phyloP scores from a whole-genome alignment of 140 eudicot genomes.

The Bidens hawaiensis region DNA sequence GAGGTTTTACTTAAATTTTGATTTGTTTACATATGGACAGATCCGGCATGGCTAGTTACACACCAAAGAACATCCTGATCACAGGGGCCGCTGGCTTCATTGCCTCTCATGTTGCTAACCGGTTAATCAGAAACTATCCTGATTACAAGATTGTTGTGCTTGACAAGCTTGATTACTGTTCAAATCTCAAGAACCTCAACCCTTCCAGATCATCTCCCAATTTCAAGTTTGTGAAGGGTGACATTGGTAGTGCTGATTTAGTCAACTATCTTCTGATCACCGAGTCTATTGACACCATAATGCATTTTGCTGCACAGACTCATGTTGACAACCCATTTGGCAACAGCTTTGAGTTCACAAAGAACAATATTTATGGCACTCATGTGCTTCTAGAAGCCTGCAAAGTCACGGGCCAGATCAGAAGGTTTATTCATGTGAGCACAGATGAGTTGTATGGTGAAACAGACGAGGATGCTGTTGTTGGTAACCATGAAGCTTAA shows the following conservation, averaged over 20 bases:
- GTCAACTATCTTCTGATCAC: slow-evolving; percentile 73
- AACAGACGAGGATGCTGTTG: slow-evolving; percentile 96
- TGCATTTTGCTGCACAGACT: slow-evolving; percentile 96
- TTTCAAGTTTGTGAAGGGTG: slow-evolving; percentile 81
- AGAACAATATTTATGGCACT: slow-evolving; percentile 82
- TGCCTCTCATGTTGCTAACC: slow-evolving; percentile 91
- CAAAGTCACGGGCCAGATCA: slow-evolving; percentile 81
- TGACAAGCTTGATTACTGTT: slow-evolving; percentile 90
- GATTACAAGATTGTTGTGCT: slow-evolving; percentile 89
- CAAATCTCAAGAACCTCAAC: slow-evolving; percentile 63
- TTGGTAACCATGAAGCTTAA: slow-evolving; percentile 95
- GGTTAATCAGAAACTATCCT: slow-evolving; percentile 66
- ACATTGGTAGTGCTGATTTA: slow-evolving; percentile 81
- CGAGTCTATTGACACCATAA: slow-evolving; percentile 74
- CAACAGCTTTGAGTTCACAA: slow-evolving; percentile 91
- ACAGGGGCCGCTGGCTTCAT: slow-evolving; percentile 84
- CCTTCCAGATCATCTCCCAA: slow-evolving; percentile 84
- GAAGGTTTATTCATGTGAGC: slow-evolving; percentile 83
- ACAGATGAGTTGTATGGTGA: slow-evolving; percentile 98
- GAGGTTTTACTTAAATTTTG: neutral
- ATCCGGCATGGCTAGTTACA: slow-evolving; percentile 53
- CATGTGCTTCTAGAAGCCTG: slow-evolving; percentile 90
- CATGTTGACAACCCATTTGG: slow-evolving; percentile 97
- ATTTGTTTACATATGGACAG: slow-evolving; percentile 27
- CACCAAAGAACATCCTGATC: slow-evolving; percentile 67